These are phyloP conservation scores for Boletus reticulatus DNA, from an alignment of 768 basidiomycete genomes.

Conservation along the genomic window DNA sequence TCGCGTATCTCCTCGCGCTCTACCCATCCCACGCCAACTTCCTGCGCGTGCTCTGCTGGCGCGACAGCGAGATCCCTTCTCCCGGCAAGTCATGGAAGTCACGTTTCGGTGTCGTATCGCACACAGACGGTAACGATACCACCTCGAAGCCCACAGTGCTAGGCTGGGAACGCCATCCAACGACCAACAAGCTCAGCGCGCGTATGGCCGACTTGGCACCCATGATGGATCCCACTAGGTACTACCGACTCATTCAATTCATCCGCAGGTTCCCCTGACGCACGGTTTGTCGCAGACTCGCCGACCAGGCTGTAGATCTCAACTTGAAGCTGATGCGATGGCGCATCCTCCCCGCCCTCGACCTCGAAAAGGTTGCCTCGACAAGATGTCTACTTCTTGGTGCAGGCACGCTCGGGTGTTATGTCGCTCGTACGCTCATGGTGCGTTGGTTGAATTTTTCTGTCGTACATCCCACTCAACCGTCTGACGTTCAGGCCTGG, in stretches of 20 bases:
- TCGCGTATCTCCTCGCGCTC: conserved; percentile 70
- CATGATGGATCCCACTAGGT: conserved; percentile 94
- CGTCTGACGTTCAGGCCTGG: conserved; percentile 68
- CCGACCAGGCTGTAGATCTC: conserved; percentile 95
- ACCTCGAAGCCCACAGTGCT: conserved; percentile 58
- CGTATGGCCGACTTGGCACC: conserved; percentile 88
- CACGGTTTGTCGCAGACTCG: conserved; percentile 51
- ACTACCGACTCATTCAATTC: not conserved
- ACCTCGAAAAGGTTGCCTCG: conserved; percentile 81
- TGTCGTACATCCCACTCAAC: not conserved
- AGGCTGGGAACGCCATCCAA: conserved; percentile 92
- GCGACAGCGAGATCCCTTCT: conserved; percentile 55
- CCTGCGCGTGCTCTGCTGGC: conserved; percentile 74
- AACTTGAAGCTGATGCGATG: conserved; percentile 98
- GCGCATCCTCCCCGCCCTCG: conserved; percentile 87
- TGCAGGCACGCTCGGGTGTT: conserved; percentile 95
- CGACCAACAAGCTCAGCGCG: conserved; percentile 80
- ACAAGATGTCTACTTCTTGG: conserved; percentile 87
- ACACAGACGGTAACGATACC: conserved; percentile 15
- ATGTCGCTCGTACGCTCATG: conserved; percentile 91
- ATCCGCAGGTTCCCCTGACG: not conserved
- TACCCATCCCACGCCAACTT: conserved; percentile 48
- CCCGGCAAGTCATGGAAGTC: conserved; percentile 53
- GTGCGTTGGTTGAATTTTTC: conserved; percentile 26
- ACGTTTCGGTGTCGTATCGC: conserved; percentile 51